Conservation (phyloP, 163 green algal genomes). For the Prototheca wickerhamii region DNA sequence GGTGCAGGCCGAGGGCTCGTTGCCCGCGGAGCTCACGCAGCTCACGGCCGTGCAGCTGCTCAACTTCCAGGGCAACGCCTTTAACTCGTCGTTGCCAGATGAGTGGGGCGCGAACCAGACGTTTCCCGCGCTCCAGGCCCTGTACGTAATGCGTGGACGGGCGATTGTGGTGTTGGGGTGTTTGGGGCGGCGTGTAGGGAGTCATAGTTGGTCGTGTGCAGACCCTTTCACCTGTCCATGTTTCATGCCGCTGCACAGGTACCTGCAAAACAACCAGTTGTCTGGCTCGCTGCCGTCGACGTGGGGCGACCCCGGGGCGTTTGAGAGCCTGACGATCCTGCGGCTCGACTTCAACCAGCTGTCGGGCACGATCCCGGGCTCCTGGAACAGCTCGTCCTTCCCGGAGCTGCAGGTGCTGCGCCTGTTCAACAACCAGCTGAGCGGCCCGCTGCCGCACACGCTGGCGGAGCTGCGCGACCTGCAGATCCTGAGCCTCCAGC, state of each 20-base stretch:
- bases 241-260: conserved; percentile 5
- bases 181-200: no score
- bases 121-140: conserved; percentile 10
- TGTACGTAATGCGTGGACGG: not conserved
- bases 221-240: not conserved
- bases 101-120: not conserved
- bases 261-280: conserved; percentile 3
- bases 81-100: conserved; percentile 5
- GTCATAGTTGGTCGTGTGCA: no score
- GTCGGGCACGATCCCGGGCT: conserved; percentile 6
- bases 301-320: not conserved
- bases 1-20: not conserved
- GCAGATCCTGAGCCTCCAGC: not conserved
- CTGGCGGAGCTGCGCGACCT: not conserved
- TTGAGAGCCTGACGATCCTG: conserved; percentile 8
- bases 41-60: conserved; percentile 4
- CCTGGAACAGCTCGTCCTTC: not conserved
- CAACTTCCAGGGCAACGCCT: conserved; percentile 17
- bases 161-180: not conserved
- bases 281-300: conserved; percentile 1
- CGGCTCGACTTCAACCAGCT: conserved; percentile 9
- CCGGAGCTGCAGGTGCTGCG: conserved; percentile 13
- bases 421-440: conserved; percentile 14
- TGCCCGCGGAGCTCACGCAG: conserved; percentile 1
- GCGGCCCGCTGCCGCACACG: not conserved